Base-by-base conservation (phyloP, 78 protist species). In the Guillardia theta region DNA sequence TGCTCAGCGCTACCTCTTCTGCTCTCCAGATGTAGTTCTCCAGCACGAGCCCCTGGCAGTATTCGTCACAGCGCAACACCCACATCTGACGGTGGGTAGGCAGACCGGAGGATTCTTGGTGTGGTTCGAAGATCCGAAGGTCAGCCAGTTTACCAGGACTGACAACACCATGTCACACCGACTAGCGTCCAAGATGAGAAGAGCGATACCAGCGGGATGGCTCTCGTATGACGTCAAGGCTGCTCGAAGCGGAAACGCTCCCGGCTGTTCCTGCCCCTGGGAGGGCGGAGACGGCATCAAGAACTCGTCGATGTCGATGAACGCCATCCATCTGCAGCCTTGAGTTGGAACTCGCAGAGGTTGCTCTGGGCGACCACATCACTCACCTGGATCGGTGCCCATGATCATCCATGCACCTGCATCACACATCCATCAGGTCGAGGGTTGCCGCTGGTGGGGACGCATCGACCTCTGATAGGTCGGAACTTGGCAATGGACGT, bases 241-340 rank as follows among this genome's bases (percentile, higher is more conserved):
- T 53, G 64, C 15, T 22, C 12, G 83, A 22, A 70, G 83, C 43
- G 43, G 83, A 12, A 70, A 22, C 12, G n/a, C n/a, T n/a, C n/a
- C n/a, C n/a, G n/a, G n/a, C n/a, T n/a, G n/a, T n/a, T n/a, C n/a
- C n/a, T n/a, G n/a, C n/a, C n/a, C n/a, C n/a, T n/a, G n/a, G n/a
- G n/a, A 8, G 37, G 90, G 90, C 90, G 37, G 58, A 27, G 27
- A 8, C 19, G 53, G 37, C 58, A 43, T 45, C 36, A 88, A 64
- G 39, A 88, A 88, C 93, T 88, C 93, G 64, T 88, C 93, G 30
- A 45, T 15, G 41, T 88, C 93, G 27, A 88, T 88, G 93, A 88
- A 88, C 0, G 93, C 93, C 76, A 88, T 21, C 93, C 93, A 88
- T n/a, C n/a, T n/a, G n/a, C n/a, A n/a, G n/a, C n/a, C n/a, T n/a